Percentiles rank a stretch among this genome's conserved stretches.
These are phyloP conservation scores for Trametes gibbosa DNA, from an alignment of 768 basidiomycete genomes.

Conservation along the genomic window DNA sequence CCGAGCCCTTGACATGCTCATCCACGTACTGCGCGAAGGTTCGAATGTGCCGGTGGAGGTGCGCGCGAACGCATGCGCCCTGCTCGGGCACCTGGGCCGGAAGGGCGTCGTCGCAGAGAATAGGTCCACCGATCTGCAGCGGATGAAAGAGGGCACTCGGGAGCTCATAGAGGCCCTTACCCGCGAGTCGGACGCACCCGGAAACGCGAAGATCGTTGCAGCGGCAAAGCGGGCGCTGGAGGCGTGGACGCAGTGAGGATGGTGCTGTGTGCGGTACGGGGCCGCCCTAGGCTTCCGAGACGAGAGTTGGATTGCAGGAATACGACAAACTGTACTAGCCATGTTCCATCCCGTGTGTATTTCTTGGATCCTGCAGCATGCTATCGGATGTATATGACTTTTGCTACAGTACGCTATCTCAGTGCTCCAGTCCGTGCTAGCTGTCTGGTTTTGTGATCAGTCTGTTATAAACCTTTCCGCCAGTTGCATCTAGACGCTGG, in stretches of 20 bases:
- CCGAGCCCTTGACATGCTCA: constrained; percentile 67
- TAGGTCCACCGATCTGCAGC: constrained; percentile 34
- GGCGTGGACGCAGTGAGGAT: constrained; percentile 30
- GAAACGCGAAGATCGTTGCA: constrained; percentile 35
- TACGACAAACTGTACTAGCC: not conserved
- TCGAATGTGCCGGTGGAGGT: constrained; percentile 70
- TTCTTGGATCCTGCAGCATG: not conserved
- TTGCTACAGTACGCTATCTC: not conserved
- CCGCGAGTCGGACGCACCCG: constrained; percentile 23
- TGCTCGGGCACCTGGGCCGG: constrained; percentile 63
- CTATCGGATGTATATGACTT: not conserved
- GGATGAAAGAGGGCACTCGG: constrained; percentile 48
- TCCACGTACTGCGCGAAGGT: constrained; percentile 54
- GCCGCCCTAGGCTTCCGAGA: too few species aligned
- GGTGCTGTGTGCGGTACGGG: not conserved
- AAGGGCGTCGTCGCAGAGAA: constrained; percentile 46
- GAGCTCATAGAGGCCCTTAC: constrained; percentile 51
- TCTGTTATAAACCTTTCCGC: too few species aligned
- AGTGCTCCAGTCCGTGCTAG: too few species aligned
- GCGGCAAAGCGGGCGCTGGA: constrained; percentile 44
- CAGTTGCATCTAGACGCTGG: too few species aligned
- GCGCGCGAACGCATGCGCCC: constrained; percentile 70
- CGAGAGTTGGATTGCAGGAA: too few species aligned
- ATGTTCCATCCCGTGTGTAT: constrained; percentile 1
- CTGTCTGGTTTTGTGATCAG: too few species aligned